Base-by-base conservation (phyloP, 352 stramenopile species). In the Halophytophthora polymorphica region DNA sequence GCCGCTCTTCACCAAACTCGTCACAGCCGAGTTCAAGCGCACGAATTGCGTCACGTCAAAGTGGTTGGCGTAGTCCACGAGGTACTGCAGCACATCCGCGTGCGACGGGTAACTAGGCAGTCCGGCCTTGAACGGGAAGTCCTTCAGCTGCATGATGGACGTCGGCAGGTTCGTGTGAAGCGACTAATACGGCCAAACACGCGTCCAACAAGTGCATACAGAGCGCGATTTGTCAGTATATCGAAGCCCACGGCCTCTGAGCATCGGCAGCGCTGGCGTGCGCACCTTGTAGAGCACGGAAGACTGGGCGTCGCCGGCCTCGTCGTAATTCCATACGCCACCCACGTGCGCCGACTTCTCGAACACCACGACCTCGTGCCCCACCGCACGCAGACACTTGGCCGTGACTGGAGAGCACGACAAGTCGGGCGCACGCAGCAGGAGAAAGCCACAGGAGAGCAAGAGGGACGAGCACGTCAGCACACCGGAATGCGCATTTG, bases 281-380 rank as follows among this genome's bases (percentile, higher is more conserved):
- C 13, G 14, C 6, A 86, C 78, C 67, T 90, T 75, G 50, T 93
- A 93, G 49, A 93, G 53, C 51, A 88, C 50, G 2, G 67, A 73
- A 5, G 63, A 77, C n/a, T 39, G 36, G 11, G 82, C 64, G 39
- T 88, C 63, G 1, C 56, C 44, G 2, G 63, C 51, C 6, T 77
- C 73, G 38, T 86, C 69, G 58, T 89, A 93, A 31, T 82, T 87
- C 82, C 82, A 93, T n/a, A 93, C 69, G 17, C 82, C 82, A 4
- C 82, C 82, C n/a, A 83, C 58, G 38, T 73, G 50, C 2, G 47
- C 64, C 28, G 77, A 52, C 55, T 87, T 87, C 48, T 93, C 82
- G 41, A 90, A 89, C 41, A 90, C 69, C 22, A 89, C 61, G 22
- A 93, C 77, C 1, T 77, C 56, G 42, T 89, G 80, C 2, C 80